phyloP scores from a whole-genome alignment of 2,329 filamentous ascomycete species.

The Phyllosticta citribraziliensis region DNA sequence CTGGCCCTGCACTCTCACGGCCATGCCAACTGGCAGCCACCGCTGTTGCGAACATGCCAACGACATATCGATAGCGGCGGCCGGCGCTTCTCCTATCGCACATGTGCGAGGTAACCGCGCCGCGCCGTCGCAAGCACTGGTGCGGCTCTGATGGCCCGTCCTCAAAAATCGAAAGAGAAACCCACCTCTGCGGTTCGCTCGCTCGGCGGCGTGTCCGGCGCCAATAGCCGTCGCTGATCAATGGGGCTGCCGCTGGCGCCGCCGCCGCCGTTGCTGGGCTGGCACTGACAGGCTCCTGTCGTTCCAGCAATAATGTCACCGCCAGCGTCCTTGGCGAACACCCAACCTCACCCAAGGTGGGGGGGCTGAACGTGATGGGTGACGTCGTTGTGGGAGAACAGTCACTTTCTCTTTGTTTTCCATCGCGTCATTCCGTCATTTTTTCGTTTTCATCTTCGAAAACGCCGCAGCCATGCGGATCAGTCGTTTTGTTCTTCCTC shows the following conservation, averaged over 20 bases:
- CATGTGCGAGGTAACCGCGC: neutral
- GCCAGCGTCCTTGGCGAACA: neutral
- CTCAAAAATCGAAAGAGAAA: neutral
- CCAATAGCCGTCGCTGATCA: neutral
- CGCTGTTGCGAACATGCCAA: neutral
- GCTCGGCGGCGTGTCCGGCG: neutral
- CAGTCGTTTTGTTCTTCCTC: neutral
- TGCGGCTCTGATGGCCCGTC: neutral
- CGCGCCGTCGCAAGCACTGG: neutral
- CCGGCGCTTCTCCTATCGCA: neutral
- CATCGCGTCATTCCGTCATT: neutral
- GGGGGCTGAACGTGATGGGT: neutral
- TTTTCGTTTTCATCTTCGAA: neutral
- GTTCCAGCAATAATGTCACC: neutral
- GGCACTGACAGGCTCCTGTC: neutral
- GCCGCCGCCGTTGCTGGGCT: neutral
- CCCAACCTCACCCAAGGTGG: neutral
- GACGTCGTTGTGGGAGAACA: neutral
- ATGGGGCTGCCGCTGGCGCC: neutral
- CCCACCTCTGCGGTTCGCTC: neutral
- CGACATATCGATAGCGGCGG: neutral
- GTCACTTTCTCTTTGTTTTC: neutral
- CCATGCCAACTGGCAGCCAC: neutral
- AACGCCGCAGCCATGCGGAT: neutral
- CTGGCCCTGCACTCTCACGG: neutral